Conservation (phyloP, 768 basidiomycete genomes). For the Trametes cubensis region DNA sequence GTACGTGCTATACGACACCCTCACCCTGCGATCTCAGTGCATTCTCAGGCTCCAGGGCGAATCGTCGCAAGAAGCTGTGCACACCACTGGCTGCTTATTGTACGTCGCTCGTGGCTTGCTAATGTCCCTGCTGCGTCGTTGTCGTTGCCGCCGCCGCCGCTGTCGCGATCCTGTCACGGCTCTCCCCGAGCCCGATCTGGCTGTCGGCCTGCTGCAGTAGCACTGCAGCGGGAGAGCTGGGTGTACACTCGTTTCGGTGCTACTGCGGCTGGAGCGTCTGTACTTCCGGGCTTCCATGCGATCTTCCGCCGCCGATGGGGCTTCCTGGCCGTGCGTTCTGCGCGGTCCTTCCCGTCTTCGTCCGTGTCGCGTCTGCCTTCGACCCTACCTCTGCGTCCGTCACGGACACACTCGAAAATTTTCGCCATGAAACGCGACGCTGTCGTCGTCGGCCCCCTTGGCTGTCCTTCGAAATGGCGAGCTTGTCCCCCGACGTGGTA, state of each 20-base stretch:
- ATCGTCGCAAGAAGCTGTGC: constrained; percentile 1
- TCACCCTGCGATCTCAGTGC: not conserved
- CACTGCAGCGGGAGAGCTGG: not conserved
- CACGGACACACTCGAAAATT: constrained; percentile 10
- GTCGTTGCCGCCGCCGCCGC: not conserved
- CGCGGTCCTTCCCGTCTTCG: not conserved
- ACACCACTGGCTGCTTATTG: constrained; percentile 5
- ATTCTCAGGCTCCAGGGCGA: not conserved
- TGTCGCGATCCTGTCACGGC: not conserved
- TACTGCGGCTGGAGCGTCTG: not conserved
- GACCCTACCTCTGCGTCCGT: constrained; percentile 7
- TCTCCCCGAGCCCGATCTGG: no score
- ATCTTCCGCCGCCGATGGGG: constrained; percentile 17
- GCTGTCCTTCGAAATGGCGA: no score
- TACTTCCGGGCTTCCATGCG: constrained; percentile 12
- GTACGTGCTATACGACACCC: not conserved
- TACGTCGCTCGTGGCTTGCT: not conserved
- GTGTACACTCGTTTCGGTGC: not conserved
- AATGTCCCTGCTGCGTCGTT: not conserved
- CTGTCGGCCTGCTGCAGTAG: not conserved
- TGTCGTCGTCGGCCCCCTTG: no score
- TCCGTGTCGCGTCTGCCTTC: constrained; percentile 2
- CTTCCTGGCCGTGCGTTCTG: not conserved
- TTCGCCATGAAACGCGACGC: not conserved
- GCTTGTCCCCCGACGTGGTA: no score